Base-by-base conservation (phyloP, 2,329 filamentous ascomycete species). In the Fusarium oligoseptatum region DNA sequence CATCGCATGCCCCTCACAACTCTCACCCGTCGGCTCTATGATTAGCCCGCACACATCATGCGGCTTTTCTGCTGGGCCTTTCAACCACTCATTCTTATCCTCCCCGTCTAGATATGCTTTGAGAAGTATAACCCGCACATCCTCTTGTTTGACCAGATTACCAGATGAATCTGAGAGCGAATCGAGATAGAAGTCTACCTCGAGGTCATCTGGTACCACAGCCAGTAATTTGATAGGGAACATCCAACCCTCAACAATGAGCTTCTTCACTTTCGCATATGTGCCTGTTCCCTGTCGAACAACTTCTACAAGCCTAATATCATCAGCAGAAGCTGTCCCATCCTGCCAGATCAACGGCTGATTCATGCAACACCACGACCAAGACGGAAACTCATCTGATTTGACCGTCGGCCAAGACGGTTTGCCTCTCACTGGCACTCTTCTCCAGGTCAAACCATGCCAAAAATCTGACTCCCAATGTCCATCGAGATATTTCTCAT, bases 281-380 rank as follows among this genome's bases (percentile, higher is more conserved):
- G 15, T 9, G 6, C 22, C 34, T 7, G 34, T 27, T 12, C 55
- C 34, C 36, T 58, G 32, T 9, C 34, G 34, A 6, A 58, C 10
- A 27, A 39, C 22, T 3, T 39, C 34, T 5, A 58, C 34, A 2
- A 58, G 15, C 10, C 20, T 39, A 11, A n/a, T 24, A 14, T 58
- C 55, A 24, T 58, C 36, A n/a, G 39, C 34, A n/a, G 55, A 58
- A 8, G 32, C 55, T 8, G 55, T 58, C 6, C 55, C 55, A 12
- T 58, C 55, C 4, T 58, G 55, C 55, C 55, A 58, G 22, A 37
- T 15, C 34, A 58, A 29, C 1, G 55, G 34, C 7, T 58, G 55
- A 7, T 58, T 58, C 55, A 58, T 58, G 15, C 55, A 58, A 39
- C 55, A 58, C 55, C 55, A 58, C 3, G 55, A 58, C 55, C 55